Evolutionary conservation across 805 yeast species (phyloP).

Genomic region (Suhomyces prunicola): DNA sequence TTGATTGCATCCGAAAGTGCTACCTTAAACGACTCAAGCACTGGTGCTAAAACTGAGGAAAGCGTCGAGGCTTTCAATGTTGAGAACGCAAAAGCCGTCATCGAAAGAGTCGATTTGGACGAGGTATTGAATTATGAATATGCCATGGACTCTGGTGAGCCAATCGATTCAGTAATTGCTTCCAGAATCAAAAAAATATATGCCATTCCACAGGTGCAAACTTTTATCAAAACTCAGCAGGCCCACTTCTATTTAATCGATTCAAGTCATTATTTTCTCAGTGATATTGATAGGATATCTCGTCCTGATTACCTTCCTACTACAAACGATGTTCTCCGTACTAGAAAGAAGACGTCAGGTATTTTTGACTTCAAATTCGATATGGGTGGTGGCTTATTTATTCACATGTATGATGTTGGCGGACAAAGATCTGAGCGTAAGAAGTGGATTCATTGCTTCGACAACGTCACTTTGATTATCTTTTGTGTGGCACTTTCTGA

Average conservation of each 20-base stretch:
- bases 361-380: constrained; percentile 79
- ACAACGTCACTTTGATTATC: constrained; percentile 83
- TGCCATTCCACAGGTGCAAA: constrained; percentile 53
- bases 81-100: constrained; percentile 9
- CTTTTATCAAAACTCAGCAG: constrained; percentile 55
- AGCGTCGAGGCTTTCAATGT: constrained; percentile 12
- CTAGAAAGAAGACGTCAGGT: constrained; percentile 91
- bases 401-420: constrained; percentile 74
- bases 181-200: constrained; percentile 51
- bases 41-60: constrained; percentile 6
- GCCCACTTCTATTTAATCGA: constrained; percentile 81
- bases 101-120: constrained; percentile 39
- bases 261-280: constrained; percentile 75
- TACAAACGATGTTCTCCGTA: constrained; percentile 74
- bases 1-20: constrained; percentile 1
- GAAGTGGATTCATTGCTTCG: constrained; percentile 97
- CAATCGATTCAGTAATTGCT: constrained; percentile 51
- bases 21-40: constrained; percentile 1
- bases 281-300: constrained; percentile 61
- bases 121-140: constrained; percentile 45
- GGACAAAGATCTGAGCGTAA: constrained; percentile 95
- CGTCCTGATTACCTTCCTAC: constrained; percentile 63
- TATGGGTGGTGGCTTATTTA: constrained; percentile 52
- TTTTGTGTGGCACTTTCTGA: constrained; percentile 91
- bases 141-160: constrained; percentile 51